Conservation (phyloP, 306 rosid species). For the Arachis hypogaea region DNA sequence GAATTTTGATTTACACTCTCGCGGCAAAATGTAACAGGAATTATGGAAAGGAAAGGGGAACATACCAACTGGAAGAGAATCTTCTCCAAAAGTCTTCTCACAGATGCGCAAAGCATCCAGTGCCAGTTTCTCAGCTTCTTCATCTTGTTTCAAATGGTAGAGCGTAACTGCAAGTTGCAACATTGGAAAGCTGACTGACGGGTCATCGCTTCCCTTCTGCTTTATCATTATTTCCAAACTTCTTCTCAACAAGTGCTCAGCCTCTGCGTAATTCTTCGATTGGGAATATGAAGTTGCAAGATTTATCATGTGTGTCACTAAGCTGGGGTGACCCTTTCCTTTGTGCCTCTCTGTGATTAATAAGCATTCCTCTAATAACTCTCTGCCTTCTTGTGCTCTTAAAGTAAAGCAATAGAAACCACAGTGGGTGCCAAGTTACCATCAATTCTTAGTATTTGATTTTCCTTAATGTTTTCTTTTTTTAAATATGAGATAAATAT, state of each 20-base stretch:
- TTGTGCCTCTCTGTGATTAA: constrained; percentile 63
- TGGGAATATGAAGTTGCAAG: constrained; percentile 81
- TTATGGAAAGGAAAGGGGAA: constrained; percentile 14
- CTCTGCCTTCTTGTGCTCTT: constrained; percentile 91
- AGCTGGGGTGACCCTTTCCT: constrained; percentile 79
- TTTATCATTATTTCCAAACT: constrained; percentile 67
- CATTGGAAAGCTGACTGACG: constrained; percentile 81
- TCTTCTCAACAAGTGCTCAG: constrained; percentile 74
- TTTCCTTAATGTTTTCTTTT: background rate
- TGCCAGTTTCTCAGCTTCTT: constrained; percentile 85
- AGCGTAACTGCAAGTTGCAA: constrained; percentile 86
- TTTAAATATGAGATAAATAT: background rate
- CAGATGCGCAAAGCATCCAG: constrained; percentile 73
- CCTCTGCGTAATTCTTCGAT: constrained; percentile 71
- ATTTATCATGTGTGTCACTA: constrained; percentile 70
- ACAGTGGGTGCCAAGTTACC: constrained; percentile 27
- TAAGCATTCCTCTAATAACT: constrained; percentile 77
- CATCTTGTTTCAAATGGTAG: constrained; percentile 70
- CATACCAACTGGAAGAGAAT: constrained; percentile 87
- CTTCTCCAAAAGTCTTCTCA: constrained; percentile 72
- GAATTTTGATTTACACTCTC: background rate
- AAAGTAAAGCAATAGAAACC: constrained; percentile 34
- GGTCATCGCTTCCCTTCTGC: constrained; percentile 64
- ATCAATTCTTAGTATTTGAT: background rate
- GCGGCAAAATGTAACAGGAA: too few relatives aligned